Evolutionary conservation across 202 grass and related monocot species (phyloP).

Genomic region (Brachypodium distachyon): DNA sequence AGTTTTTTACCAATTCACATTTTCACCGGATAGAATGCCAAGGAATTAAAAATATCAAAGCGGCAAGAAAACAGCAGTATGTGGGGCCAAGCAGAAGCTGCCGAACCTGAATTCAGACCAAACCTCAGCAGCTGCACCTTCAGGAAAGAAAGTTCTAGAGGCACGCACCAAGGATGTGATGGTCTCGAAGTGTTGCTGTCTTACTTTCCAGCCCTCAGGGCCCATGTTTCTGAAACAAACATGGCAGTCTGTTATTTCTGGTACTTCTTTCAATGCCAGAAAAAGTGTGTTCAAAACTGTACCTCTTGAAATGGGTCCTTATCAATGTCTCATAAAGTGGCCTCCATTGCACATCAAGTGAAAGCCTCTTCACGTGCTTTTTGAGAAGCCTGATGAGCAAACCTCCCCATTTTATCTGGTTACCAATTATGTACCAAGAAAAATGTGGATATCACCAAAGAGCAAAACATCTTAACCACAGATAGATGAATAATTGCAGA

Average conservation of each 20-base stretch:
- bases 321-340: conserved; percentile 83
- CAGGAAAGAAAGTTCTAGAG: conserved; percentile 77
- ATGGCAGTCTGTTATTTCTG: conserved; percentile 1
- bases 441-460: background rate
- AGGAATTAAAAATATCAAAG: background rate
- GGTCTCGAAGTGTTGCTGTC: conserved; percentile 73
- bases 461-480: conserved; percentile 3
- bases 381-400: conserved; percentile 62
- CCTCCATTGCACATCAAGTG: conserved; percentile 70
- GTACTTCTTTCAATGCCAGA: background rate
- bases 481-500: conserved; percentile 18
- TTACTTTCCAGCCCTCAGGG: conserved; percentile 97
- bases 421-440: conserved; percentile 18
- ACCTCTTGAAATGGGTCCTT: conserved; percentile 92
- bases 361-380: conserved; percentile 68
- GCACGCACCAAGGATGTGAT: conserved; percentile 64
- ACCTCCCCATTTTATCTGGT: conserved; percentile 91
- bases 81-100: background rate
- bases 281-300: background rate
- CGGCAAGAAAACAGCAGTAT: background rate
- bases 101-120: conserved; percentile 84
- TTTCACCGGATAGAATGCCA: background rate
- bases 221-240: conserved; percentile 68
- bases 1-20: background rate
- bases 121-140: conserved; percentile 76